Evolutionary conservation across 768 basidiomycete species (phyloP), one percentile per base, ranked within the genome.

Genomic region (Pleurotus tuber-regium): DNA sequence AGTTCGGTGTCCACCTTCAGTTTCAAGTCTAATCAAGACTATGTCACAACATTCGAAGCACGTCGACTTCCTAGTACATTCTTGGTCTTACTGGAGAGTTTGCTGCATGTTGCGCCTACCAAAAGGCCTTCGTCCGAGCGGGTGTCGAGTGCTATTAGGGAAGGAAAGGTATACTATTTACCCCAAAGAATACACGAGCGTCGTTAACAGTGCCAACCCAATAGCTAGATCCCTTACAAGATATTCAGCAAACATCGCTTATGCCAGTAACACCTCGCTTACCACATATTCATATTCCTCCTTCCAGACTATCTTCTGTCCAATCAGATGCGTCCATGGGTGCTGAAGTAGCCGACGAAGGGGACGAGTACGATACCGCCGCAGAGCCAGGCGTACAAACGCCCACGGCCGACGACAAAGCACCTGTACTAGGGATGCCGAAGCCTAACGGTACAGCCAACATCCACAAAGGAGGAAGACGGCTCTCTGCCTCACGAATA

Each of bases 31-130:
- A 80, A 75, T 0, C 54, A 78, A 2, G 67, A 71, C 0, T 58
- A 89, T 24, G 72, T 74, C 2, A 67, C 78, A 0, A 67, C 76
- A 1, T 91, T 92, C 55, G 82, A 85, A 54, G 71, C 82, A 3
- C 77, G 93, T n/a, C 78, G 84, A 35, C 68, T 96, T 0, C 88
- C 92, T 2, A 71, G 81, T 3, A 75, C 86, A 4, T 84, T 85
- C 54, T 70, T 94, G 4, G 72, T 89, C 1, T 66, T 95, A 11
- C 70, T 96, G 23, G 88, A 92, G 54, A 77, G 78, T 51, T 72
- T 96, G 36, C 66, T 94, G 53, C 78, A 84, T 54, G 74, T 84
- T 28, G 66, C 65, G 2, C 84, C 92, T 0, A 63, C 69, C 2
- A 65, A 65, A n/a, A 75, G 93, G 46, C 89, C 89, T 6, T 79